Conservation (phyloP, 495 filamentous ascomycete species). For the Lasiosphaeria hispida region DNA sequence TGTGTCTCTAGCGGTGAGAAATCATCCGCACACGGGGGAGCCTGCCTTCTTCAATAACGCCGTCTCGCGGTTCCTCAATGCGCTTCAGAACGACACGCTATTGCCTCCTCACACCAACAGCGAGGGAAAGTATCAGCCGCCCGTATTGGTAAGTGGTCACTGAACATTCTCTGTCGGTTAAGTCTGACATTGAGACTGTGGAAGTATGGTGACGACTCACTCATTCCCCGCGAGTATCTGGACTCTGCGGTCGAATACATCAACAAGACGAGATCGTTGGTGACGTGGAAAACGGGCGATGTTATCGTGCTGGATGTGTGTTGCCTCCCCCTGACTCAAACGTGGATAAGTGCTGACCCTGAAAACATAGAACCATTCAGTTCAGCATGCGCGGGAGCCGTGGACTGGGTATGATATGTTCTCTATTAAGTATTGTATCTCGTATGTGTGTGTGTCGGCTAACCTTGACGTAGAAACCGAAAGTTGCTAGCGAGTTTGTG, state of each 20-base stretch:
- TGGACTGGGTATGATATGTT: slow-evolving; percentile 21
- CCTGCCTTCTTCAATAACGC: slow-evolving; percentile 53
- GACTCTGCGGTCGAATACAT: slow-evolving; percentile 45
- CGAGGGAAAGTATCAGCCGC: slow-evolving; percentile 28
- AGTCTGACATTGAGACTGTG: not conserved
- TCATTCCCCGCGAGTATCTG: slow-evolving; percentile 51
- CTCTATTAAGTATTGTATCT: too few species aligned
- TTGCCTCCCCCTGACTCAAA: not conserved
- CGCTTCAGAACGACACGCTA: slow-evolving; percentile 24
- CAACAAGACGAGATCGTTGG: slow-evolving; percentile 17
- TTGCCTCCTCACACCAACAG: slow-evolving; percentile 18
- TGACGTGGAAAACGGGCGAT: slow-evolving; percentile 26
- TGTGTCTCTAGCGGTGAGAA: slow-evolving; percentile 33
- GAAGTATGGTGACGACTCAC: slow-evolving; percentile 49
- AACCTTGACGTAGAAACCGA: slow-evolving; percentile 4
- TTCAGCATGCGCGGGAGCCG: slow-evolving; percentile 28
- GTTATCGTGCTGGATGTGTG: slow-evolving; percentile 29
- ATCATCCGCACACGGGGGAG: slow-evolving; percentile 48
- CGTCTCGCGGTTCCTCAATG: slow-evolving; percentile 46
- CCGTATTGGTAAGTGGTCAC: slow-evolving; percentile 22
- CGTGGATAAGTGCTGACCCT: not conserved
- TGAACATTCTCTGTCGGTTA: not conserved
- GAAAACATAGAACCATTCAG: slow-evolving; percentile 22
- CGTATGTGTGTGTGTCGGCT: too few species aligned
- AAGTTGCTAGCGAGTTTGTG: slow-evolving; percentile 27